Evolutionary conservation across 148 eudicot genomes (phyloP).

Genomic region (Fagopyrum homotropicum): DNA sequence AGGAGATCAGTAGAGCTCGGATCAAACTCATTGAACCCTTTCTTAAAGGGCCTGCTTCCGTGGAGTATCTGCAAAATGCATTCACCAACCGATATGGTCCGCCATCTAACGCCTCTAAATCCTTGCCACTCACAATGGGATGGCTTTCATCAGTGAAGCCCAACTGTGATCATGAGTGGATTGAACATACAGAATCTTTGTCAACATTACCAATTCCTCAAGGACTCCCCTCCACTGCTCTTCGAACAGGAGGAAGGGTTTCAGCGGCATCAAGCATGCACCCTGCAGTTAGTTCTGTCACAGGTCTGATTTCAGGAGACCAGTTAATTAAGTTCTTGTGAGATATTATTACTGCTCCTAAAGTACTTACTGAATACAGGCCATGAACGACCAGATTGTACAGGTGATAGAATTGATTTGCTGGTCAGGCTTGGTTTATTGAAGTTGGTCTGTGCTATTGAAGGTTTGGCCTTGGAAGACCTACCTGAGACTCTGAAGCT

Average conservation of each 20-base stretch:
- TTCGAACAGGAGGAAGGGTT: constrained; percentile 69
- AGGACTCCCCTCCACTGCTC: constrained; percentile 47
- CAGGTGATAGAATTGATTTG: constrained; percentile 43
- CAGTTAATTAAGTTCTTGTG: neutral
- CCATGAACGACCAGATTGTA: constrained; percentile 40
- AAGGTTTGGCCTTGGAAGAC: constrained; percentile 32
- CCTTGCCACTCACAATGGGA: constrained; percentile 58
- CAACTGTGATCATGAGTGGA: constrained; percentile 64
- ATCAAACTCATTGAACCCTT: constrained; percentile 72
- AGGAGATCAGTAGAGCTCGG: constrained; percentile 82
- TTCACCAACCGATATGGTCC: constrained; percentile 56
- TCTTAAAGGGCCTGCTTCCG: constrained; percentile 75
- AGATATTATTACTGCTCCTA: neutral
- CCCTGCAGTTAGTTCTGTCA: constrained; percentile 14
- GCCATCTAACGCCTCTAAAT: constrained; percentile 43
- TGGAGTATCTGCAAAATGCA: constrained; percentile 59
- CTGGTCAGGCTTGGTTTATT: constrained; percentile 38
- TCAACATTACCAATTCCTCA: constrained; percentile 32
- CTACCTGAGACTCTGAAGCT: constrained; percentile 49
- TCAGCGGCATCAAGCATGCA: constrained; percentile 22
- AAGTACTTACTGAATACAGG: constrained; percentile 14
- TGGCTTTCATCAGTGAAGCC: constrained; percentile 54
- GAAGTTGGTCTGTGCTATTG: constrained; percentile 39
- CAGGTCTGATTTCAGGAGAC: constrained; percentile 19
- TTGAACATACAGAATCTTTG: constrained; percentile 44